Evolutionary conservation across 2,329 filamentous ascomycete genomes (phyloP), one percentile per base, ranked within the genome.

Genomic region (Venturia oleaginea): DNA sequence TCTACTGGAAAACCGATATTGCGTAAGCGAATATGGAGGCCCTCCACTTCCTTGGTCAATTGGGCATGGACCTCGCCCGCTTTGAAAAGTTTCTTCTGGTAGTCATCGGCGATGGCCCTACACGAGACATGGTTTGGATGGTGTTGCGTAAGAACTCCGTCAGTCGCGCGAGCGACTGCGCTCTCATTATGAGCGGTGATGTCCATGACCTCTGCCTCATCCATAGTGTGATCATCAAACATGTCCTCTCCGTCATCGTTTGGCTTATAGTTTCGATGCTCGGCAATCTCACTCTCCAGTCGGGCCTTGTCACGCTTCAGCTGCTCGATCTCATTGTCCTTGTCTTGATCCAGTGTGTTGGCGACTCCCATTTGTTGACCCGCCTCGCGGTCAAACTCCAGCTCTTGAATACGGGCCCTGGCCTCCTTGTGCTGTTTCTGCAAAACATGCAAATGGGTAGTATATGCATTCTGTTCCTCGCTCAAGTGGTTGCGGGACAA

Each of bases 401-500:
- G 10, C 27, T 57, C 51, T 32, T 57, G 27, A 34, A 57, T 57
- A 7, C 24, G 27, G 2, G 27, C 27, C 8, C 34, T 57, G 27
- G 7, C 17, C 1, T 37, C 30, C 27, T 57, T 34, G 19, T 27
- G 51, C 51, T 57, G 30, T 22, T 57, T 57, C 30, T 57, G 27
- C 51, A 57, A n/a, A 15, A 17, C 51, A n/a, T 57, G 51, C 27
- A 57, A 34, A 22, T 15, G 51, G 11, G 51, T 57, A 6, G 51
- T 57, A 4, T 57, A 57, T 5, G n/a, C 59, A 22, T 60, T 60
- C 17, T 40, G 34, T 11, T 60, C 59, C n/a, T 60, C 59, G 17
- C 59, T 60, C 59, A 60, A 40, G 24, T 37, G 32, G n/a, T 40
- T 22, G 40, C 59, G 59, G 15, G 37, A 43, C 30, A 60, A 37